Evolutionary conservation across 2,329 filamentous ascomycete species (phyloP).

Genomic region (Apiospora koreana): DNA sequence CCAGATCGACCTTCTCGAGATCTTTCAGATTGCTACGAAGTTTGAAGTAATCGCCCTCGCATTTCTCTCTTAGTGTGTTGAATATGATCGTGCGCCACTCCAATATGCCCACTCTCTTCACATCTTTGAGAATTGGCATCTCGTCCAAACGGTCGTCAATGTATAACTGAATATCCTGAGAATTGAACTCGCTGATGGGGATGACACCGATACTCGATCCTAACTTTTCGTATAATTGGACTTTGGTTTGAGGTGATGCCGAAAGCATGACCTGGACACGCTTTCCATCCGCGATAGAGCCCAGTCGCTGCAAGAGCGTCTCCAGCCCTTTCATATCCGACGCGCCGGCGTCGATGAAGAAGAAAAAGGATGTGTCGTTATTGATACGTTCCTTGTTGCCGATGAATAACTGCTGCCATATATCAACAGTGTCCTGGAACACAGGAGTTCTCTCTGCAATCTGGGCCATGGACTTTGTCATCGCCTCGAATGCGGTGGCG

Average conservation of each 20-base stretch:
- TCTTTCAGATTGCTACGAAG: slow-evolving; percentile 32
- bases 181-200: slow-evolving; percentile 27
- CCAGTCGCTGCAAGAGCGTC: slow-evolving; percentile 27
- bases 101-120: slow-evolving; percentile 25
- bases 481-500: slow-evolving; percentile 31
- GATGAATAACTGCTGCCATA: slow-evolving; percentile 33
- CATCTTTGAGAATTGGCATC: slow-evolving; percentile 33
- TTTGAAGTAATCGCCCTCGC: slow-evolving; percentile 32
- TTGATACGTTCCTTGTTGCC: slow-evolving; percentile 32
- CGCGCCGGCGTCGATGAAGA: slow-evolving; percentile 33
- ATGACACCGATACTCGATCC: slow-evolving; percentile 23
- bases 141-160: slow-evolving; percentile 31
- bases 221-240: slow-evolving; percentile 17
- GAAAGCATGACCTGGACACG: slow-evolving; percentile 31
- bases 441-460: slow-evolving; percentile 26
- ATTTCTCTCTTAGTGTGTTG: slow-evolving; percentile 27
- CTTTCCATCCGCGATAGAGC: slow-evolving; percentile 18
- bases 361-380: slow-evolving; percentile 32
- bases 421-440: slow-evolving; percentile 30
- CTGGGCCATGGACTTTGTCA: slow-evolving; percentile 32
- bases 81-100: slow-evolving; percentile 36
- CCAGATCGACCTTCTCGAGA: slow-evolving; percentile 34
- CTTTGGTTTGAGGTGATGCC: slow-evolving; percentile 21
- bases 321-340: slow-evolving; percentile 21
- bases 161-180: slow-evolving; percentile 31